Percentiles rank a stretch among this genome's conserved stretches.
Evolutionary conservation across 768 basidiomycete genomes (phyloP).

Genomic region (Lactifluus hygrophoroides): DNA sequence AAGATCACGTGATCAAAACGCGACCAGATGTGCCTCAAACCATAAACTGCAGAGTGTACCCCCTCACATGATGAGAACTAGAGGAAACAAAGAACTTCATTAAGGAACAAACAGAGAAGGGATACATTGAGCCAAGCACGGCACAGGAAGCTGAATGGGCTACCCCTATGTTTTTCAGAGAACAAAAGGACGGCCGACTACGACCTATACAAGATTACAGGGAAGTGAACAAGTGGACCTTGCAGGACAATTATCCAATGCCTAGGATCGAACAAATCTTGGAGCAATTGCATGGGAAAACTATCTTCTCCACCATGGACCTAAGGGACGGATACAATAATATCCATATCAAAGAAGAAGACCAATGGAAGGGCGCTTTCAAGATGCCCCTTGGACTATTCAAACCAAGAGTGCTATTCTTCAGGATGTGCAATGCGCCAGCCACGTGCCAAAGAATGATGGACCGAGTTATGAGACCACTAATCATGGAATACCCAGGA

Average conservation of each 20-base stretch:
- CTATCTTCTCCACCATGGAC: not conserved
- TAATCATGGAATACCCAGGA: no score
- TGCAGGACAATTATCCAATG: not conserved
- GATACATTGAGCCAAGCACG: not conserved
- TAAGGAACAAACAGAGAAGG: not conserved
- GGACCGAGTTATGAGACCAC: not conserved
- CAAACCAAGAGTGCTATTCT: not conserved
- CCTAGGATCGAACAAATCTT: no score
- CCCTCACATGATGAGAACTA: not conserved
- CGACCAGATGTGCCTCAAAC: rapidly evolving
- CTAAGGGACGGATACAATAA: no score
- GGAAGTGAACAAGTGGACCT: rapidly evolving
- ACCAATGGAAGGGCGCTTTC: no score
- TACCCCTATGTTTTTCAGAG: not conserved
- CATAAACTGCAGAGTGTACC: not conserved
- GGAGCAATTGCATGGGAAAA: not conserved
- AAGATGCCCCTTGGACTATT: not conserved
- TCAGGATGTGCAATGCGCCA: no score
- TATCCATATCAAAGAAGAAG: no score
- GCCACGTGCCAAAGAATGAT: not conserved
- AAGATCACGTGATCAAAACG: not conserved
- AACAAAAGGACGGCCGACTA: not conserved
- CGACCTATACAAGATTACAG: not conserved
- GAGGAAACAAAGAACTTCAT: not conserved
- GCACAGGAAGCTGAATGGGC: no score